A percentile compares a stretch with the other conserved stretches of the same genome.
phyloP scores from a whole-genome alignment of 2,329 filamentous ascomycete genomes.

The Paraphaeosphaeria sporulosa region DNA sequence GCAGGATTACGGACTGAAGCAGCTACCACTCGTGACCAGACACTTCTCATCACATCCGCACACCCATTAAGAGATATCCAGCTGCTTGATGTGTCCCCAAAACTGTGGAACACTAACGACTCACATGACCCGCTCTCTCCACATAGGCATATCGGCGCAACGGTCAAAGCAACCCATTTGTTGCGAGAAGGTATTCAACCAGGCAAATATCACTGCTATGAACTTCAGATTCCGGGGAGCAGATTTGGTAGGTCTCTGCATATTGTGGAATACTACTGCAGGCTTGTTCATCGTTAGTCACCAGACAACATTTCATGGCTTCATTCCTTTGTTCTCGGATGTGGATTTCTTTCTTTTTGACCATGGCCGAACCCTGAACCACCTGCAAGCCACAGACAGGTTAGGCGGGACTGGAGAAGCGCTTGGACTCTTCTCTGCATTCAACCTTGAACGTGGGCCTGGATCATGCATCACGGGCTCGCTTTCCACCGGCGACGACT shows the following conservation, averaged over 20 bases:
- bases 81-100: no score
- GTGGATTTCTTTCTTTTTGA: background rate
- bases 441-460: conserved; percentile 4
- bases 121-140: no score
- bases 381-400: background rate
- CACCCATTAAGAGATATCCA: no score
- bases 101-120: no score
- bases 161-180: no score
- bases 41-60: no score
- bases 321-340: background rate
- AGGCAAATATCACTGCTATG: no score
- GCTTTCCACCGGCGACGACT: background rate
- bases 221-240: no score
- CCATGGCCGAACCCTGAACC: background rate
- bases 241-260: no score
- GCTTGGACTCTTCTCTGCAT: conserved; percentile 1
- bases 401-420: background rate
- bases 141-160: no score
- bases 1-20: background rate
- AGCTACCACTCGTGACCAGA: background rate
- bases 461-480: background rate
- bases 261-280: background rate
- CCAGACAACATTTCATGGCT: no score
- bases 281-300: background rate
- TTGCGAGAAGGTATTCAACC: no score